Percentiles rank a stretch among this genome's conserved stretches.
Evolutionary conservation across 371 early-diverging fungal genomes (phyloP).

Genomic region (Blakeslea trispora): DNA sequence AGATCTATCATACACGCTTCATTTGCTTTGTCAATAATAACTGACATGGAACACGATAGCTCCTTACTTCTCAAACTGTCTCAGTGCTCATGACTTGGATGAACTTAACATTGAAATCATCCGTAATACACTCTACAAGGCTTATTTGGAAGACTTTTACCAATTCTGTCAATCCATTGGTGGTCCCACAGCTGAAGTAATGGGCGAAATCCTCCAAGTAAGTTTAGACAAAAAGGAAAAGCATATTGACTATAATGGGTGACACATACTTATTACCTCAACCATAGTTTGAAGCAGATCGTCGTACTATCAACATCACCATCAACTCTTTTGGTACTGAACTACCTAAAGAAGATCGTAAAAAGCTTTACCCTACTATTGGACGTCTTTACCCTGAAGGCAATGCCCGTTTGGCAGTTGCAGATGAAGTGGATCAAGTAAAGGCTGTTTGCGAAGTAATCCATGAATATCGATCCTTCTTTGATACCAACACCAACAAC

Average conservation of each 20-base stretch:
- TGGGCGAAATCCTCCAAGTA: slow-evolving; percentile 90
- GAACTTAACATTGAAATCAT: slow-evolving; percentile 99
- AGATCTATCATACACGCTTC: background rate
- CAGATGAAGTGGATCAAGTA: slow-evolving; percentile 95
- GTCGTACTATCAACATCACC: slow-evolving; percentile 96
- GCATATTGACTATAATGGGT: too few relatives aligned
- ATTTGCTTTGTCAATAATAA: slow-evolving; percentile 8
- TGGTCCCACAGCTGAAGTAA: slow-evolving; percentile 90
- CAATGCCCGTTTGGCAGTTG: slow-evolving; percentile 75
- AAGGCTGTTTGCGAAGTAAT: slow-evolving; percentile 81
- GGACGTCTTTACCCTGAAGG: slow-evolving; percentile 95
- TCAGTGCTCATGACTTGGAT: slow-evolving; percentile 95
- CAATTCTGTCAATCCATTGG: slow-evolving; percentile 83
- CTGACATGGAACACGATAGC: too few relatives aligned
- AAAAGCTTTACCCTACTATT: slow-evolving; percentile 87
- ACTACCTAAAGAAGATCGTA: slow-evolving; percentile 93
- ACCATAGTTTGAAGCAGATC: slow-evolving; percentile 94
- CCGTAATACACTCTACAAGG: slow-evolving; percentile 96
- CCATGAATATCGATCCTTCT: slow-evolving; percentile 77
- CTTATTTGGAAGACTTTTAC: slow-evolving; percentile 97
- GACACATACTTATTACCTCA: too few relatives aligned
- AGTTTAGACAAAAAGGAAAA: too few relatives aligned
- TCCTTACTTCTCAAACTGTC: slow-evolving; percentile 95
- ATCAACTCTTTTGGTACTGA: slow-evolving; percentile 98
- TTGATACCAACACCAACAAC: slow-evolving; percentile 52